Percentiles rank a stretch among this genome's conserved stretches.
These are phyloP conservation scores for Cryptococcus floricola DNA, from an alignment of 1,284 basidiomycete species.

Conservation along the genomic window DNA sequence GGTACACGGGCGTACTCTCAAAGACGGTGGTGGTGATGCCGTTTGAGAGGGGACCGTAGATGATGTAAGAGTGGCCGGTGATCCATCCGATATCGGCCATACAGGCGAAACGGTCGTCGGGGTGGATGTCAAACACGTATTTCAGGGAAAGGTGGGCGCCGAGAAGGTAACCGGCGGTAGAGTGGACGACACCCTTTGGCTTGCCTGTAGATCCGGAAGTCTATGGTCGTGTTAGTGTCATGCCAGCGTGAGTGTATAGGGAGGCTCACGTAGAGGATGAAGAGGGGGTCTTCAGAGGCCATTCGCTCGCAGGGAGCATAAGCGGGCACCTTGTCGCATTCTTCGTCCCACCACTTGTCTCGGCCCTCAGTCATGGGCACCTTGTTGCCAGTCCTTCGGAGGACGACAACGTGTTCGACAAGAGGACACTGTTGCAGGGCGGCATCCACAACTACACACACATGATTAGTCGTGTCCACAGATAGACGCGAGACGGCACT, in stretches of 20 bases:
- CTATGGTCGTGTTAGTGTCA: conserved; percentile 47
- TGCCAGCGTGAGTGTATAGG: conserved; percentile 3
- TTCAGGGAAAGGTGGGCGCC: conserved; percentile 88
- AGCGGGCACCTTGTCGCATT: conserved; percentile 72
- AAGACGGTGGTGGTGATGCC: conserved; percentile 92
- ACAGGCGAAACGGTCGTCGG: conserved; percentile 87
- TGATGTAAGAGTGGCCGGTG: conserved; percentile 96
- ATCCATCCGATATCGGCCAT: conserved; percentile 99
- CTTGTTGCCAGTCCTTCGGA: conserved; percentile 79
- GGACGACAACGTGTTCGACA: conserved; percentile 88
- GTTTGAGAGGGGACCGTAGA: conserved; percentile 86
- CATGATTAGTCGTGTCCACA: background rate
- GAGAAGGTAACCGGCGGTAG: conserved; percentile 88
- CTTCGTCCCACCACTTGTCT: conserved; percentile 97
- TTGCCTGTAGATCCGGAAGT: conserved; percentile 94
- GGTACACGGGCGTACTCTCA: conserved; percentile 96
- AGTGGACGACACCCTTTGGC: conserved; percentile 96
- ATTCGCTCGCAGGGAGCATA: conserved; percentile 88
- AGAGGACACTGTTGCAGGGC: conserved; percentile 79
- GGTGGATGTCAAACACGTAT: conserved; percentile 94
- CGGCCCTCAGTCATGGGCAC: conserved; percentile 80
- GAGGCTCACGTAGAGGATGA: conserved; percentile 85
- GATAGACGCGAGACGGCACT: conserved; percentile 8
- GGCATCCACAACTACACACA: conserved; percentile 67
- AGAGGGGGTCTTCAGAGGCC: conserved; percentile 87